Conservation (phyloP, 805 yeast species). For the Zygosaccharomyces siamensis region DNA sequence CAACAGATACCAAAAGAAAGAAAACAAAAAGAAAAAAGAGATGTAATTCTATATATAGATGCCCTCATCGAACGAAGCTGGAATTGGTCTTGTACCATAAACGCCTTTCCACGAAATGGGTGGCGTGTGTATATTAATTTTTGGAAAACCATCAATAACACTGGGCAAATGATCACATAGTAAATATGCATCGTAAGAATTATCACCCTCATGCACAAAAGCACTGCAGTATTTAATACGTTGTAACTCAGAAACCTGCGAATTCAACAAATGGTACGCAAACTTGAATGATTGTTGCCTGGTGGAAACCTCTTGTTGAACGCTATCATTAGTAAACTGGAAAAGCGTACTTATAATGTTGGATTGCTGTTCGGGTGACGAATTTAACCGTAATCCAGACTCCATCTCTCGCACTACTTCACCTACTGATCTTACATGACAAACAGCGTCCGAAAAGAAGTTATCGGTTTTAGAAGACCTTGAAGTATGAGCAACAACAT, state of each 20-base stretch:
- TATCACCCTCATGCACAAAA: conserved; percentile 88
- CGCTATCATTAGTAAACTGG: conserved; percentile 22
- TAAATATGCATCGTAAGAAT: conserved; percentile 58
- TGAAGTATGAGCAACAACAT: conserved; percentile 7
- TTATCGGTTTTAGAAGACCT: conserved; percentile 7
- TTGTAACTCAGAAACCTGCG: conserved; percentile 9
- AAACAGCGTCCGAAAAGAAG: conserved; percentile 23
- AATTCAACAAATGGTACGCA: conserved; percentile 27
- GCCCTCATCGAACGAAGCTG: conserved; percentile 71
- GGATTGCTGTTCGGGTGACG: conserved; percentile 10
- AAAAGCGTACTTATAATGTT: conserved; percentile 19
- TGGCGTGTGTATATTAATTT: conserved; percentile 36
- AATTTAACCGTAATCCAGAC: conserved; percentile 18
- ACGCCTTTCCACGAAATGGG: conserved; percentile 85
- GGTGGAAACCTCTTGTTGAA: conserved; percentile 28
- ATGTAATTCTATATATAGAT: conserved; percentile 38
- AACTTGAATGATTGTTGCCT: conserved; percentile 29
- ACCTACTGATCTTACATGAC: conserved; percentile 23
- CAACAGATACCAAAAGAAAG: background rate
- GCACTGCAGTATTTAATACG: conserved; percentile 44
- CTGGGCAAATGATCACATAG: conserved; percentile 21
- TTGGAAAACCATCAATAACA: conserved; percentile 26
- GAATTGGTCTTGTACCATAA: conserved; percentile 68
- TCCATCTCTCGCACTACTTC: conserved; percentile 23
- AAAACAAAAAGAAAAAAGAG: too few species aligned